phyloP scores from a whole-genome alignment of 176 grass and related monocot species.

The Areca catechu region DNA sequence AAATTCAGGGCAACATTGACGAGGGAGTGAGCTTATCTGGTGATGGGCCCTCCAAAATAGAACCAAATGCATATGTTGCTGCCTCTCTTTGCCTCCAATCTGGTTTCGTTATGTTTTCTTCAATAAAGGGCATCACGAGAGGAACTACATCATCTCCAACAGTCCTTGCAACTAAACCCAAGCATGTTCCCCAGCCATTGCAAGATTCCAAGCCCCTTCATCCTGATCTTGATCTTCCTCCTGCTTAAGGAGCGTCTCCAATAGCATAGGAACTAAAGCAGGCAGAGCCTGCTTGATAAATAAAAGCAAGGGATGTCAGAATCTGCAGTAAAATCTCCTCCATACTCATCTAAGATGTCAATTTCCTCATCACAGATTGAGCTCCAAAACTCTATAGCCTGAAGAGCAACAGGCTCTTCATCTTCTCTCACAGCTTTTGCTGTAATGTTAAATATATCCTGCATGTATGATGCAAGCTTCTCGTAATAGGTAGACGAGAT shows the following conservation, averaged over 20 bases:
- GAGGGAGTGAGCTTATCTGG: slow-evolving; percentile 6
- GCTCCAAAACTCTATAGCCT: slow-evolving; percentile 10
- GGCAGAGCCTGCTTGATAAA: slow-evolving; percentile 11
- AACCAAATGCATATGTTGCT: slow-evolving; percentile 18
- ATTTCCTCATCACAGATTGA: slow-evolving; percentile 16
- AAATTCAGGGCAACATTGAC: slow-evolving; percentile 10
- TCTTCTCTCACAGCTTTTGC: slow-evolving; percentile 17
- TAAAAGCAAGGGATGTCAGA: slow-evolving; percentile 13
- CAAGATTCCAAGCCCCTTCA: slow-evolving; percentile 16
- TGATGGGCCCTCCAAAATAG: slow-evolving; percentile 12
- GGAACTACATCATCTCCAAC: slow-evolving; percentile 14
- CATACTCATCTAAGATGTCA: slow-evolving; percentile 13
- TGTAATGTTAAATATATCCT: slow-evolving; percentile 10
- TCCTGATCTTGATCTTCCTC: slow-evolving; percentile 18
- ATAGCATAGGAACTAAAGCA: slow-evolving; percentile 13
- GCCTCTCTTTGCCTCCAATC: slow-evolving; percentile 14
- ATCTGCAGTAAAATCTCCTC: slow-evolving; percentile 7
- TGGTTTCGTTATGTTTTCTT: slow-evolving; percentile 6
- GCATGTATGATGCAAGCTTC: slow-evolving; percentile 15
- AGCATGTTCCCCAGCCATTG: slow-evolving; percentile 15
- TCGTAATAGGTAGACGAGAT: slow-evolving; percentile 13
- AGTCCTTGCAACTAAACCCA: slow-evolving; percentile 12
- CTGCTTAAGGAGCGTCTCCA: slow-evolving; percentile 12
- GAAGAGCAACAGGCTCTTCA: slow-evolving; percentile 14
- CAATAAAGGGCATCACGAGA: slow-evolving; percentile 12